Conservation (phyloP, 169 alveolate genomes). For the Plasmodium gaboni region DNA sequence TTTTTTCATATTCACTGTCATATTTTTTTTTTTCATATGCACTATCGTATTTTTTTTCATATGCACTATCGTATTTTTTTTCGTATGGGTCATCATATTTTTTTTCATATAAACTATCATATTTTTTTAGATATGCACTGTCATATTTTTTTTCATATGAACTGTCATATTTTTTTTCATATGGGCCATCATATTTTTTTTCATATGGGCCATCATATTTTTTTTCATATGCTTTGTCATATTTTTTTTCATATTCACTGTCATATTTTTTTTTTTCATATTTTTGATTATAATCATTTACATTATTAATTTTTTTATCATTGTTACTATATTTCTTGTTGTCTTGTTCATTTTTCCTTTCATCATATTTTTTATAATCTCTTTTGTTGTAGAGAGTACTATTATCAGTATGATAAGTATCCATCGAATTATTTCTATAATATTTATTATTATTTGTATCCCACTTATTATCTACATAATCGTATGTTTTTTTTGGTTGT, state of each 20-base stretch:
- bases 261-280: slow-evolving; percentile 9
- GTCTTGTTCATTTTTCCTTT: no score
- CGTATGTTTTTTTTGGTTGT: slow-evolving; percentile 1
- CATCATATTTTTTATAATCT: not conserved
- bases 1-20: not conserved
- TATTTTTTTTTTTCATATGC: slow-evolving; percentile 6
- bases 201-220: no score
- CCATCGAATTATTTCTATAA: slow-evolving; percentile 47
- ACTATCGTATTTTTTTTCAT: not conserved
- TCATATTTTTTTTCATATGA: no score
- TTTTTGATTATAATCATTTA: slow-evolving; percentile 10
- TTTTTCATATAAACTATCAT: slow-evolving; percentile 27
- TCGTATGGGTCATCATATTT: slow-evolving; percentile 24
- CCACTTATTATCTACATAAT: slow-evolving; percentile 29
- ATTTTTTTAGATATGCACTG: no score
- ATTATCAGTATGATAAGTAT: slow-evolving; percentile 9
- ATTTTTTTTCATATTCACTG: not conserved
- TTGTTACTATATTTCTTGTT: slow-evolving; percentile 1
- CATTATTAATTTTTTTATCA: not conserved
- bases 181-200: no score
- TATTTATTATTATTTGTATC: slow-evolving; percentile 56
- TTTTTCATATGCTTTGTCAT: no score
- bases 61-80: slow-evolving; percentile 20
- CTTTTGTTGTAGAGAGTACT: slow-evolving; percentile 13
- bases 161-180: no score